Evolutionary conservation across 148 eudicot species (phyloP), one percentile per base, ranked within the genome.

Genomic region (Rhododendron henanense): DNA sequence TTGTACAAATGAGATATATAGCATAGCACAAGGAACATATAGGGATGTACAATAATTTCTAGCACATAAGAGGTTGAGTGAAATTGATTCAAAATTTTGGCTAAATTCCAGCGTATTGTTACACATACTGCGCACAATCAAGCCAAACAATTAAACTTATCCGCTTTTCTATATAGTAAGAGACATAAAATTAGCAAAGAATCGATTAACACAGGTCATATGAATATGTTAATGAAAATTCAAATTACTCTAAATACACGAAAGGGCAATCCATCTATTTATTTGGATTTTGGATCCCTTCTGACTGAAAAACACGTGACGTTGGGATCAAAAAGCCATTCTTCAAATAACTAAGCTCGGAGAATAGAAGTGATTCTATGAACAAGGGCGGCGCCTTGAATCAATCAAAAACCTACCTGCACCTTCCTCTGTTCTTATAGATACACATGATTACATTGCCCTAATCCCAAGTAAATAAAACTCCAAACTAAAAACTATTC

Each of bases 31-130:
- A 35, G 37, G 79, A 44, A 33, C 78, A 7, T 55, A 80, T 73
- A 23, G 82, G 61, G 82, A 69, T 83, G 86, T 81, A 88, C 79
- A 84, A 84, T 65, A 71, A 84, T 88, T 31, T 86, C 57, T 86
- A 84, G 84, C 88, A 53, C 51, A 57, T 79, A 67, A 78, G 86
- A 83, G 83, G 39, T 63, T 35, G 45, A 76, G 25, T 84, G 81
- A 78, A 87, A 79, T 79, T 25, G 18, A 83, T 79, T 84, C 74
- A 65, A 45, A 63, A 69, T 67, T 67, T 87, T 39, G 45, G 48
- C 65, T 10, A 84, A 84, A 47, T 83, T 69, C 31, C 18, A 83
- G 21, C 14, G 31, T 47, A 21, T 47, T 53, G 45, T 81, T 55
- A 21, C 47, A 55, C n/a, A 19, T 33, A 5, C 4, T 81, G 67